Evolutionary conservation across 2,329 filamentous ascomycete genomes (phyloP), one percentile per base, ranked within the genome.

Genomic region (Colletotrichum musicola): DNA sequence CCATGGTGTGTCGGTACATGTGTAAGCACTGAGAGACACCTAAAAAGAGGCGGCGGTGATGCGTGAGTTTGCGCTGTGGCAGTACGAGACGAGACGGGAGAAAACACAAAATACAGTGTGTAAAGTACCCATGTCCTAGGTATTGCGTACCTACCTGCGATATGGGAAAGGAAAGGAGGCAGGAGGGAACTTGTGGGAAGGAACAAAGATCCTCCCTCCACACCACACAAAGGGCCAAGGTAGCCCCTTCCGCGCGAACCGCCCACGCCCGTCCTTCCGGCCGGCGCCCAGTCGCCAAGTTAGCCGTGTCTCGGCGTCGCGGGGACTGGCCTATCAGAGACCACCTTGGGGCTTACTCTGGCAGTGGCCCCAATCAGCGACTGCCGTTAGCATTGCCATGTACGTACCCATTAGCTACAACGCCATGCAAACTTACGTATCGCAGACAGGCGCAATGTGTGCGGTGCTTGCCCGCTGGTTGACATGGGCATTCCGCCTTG

Each of bases 261-360:
- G 62, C 55, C 50, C 49, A n/a, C 25, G 56, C 46, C 60, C 59
- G 51, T 12, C 40, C 47, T 58, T 50, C 55, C 56, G 50, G 55
- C 50, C 62, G 50, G 55, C 46, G 62, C 64, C 64, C 47, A 68
- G 62, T 50, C 42, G 55, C 65, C 62, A 59, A 64, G 61, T 65
- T 61, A 56, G 55, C 38, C 4, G 44, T 50, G 61, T 64, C 62
- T 69, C 50, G 50, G 65, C 65, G 49, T 7, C 30, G 55, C 42
- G 42, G 49, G 18, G 20, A 22, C 22, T 14, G 65, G 16, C 55
- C 65, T 65, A 68, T 56, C 40, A 55, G 35, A 65, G 60, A 62
- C n/a, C 55, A 68, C 49, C 30, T 44, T 22, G 27, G 55, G 20
- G 22, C 25, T 62, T 20, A 46, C 50, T 44, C 35, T 42, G 53